These are phyloP conservation scores for Xanthoparmelia taractica DNA, from an alignment of 495 filamentous ascomycete genomes.

Conservation along the genomic window DNA sequence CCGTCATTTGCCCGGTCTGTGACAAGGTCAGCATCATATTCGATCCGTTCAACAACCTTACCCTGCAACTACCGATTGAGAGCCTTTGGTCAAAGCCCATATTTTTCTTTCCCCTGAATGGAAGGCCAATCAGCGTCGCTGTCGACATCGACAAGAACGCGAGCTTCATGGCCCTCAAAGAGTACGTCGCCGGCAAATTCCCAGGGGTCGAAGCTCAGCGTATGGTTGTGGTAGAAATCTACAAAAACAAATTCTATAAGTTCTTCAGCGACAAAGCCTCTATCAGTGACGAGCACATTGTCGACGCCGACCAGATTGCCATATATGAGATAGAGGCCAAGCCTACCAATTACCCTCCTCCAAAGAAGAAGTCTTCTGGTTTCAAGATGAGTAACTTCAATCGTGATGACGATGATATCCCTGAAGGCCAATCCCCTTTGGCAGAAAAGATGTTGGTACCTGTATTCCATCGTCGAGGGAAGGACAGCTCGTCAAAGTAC, in stretches of 20 bases:
- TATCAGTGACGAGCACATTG: constrained; percentile 61
- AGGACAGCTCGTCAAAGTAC: constrained; percentile 41
- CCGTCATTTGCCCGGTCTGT: constrained; percentile 81
- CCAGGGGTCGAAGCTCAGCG: constrained; percentile 42
- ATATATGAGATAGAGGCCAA: constrained; percentile 72
- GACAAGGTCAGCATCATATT: constrained; percentile 97
- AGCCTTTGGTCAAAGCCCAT: constrained; percentile 66
- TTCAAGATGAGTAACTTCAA: constrained; percentile 35
- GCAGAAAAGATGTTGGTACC: constrained; percentile 70
- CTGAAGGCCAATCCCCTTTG: constrained; percentile 52
- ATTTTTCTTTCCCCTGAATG: constrained; percentile 63
- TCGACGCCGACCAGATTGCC: constrained; percentile 53
- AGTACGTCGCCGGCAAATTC: constrained; percentile 63
- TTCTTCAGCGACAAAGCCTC: constrained; percentile 59
- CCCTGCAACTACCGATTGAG: constrained; percentile 80
- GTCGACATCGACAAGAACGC: constrained; percentile 85
- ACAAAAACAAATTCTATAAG: constrained; percentile 73
- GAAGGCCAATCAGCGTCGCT: constrained; percentile 56
- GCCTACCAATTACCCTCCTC: constrained; percentile 65
- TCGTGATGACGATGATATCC: constrained; percentile 50
- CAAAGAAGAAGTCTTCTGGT: constrained; percentile 42
- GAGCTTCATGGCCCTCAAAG: constrained; percentile 64
- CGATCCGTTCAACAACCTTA: constrained; percentile 93
- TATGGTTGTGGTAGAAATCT: constrained; percentile 71
- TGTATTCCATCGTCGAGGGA: constrained; percentile 59